phyloP scores from a whole-genome alignment of 495 filamentous ascomycete genomes.

The Gamarada debralockiae region DNA sequence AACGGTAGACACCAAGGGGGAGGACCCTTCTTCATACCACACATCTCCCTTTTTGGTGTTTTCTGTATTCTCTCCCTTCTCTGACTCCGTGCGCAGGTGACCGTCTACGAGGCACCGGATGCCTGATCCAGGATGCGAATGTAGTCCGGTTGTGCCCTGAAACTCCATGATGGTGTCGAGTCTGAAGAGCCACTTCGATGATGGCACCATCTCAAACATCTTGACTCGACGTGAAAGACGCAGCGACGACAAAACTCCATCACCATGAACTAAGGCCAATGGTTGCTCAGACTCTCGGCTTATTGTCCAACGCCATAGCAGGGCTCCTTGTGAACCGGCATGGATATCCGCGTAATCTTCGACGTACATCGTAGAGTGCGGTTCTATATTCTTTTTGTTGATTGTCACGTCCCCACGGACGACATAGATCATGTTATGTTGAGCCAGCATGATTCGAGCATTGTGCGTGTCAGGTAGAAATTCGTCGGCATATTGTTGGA shows the following conservation, averaged over 20 bases:
- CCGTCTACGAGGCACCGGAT: background rate
- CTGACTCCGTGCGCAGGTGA: background rate
- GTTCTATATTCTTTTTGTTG: background rate
- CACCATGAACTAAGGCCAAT: background rate
- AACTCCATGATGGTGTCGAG: background rate
- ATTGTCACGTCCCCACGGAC: background rate
- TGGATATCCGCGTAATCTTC: background rate
- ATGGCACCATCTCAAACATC: background rate
- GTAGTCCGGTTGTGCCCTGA: background rate
- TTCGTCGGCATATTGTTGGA: background rate
- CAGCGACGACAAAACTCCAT: background rate
- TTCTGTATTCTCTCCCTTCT: background rate
- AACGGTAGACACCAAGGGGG: background rate
- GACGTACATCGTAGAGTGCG: background rate
- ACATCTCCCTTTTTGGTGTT: background rate
- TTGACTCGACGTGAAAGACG: background rate
- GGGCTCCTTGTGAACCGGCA: background rate
- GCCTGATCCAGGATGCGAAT: background rate
- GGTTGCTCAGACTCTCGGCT: background rate
- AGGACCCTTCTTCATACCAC: background rate
- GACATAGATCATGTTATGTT: background rate
- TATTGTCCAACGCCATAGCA: background rate
- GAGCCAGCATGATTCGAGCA: background rate
- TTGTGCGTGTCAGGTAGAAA: background rate
- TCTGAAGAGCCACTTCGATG: background rate